These are phyloP conservation scores for Mortierella sp. DNA, from an alignment of 371 early-diverging fungal species.

Conservation along the genomic window DNA sequence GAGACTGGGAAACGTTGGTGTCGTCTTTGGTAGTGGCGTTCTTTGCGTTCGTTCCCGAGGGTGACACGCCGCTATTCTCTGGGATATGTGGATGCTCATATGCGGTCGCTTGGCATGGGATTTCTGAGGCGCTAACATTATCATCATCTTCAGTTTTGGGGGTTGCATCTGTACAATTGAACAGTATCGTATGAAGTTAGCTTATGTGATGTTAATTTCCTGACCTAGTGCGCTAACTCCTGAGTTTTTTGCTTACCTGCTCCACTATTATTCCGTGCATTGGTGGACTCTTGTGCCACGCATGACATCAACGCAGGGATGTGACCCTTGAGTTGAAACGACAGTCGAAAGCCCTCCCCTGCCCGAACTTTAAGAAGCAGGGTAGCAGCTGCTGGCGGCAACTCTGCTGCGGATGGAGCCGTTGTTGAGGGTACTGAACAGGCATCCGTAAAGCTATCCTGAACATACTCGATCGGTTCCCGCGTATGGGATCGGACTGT, in stretches of 20 bases:
- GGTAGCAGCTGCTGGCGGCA: background rate
- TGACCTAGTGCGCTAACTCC: background rate
- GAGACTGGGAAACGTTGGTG: background rate
- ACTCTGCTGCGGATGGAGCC: slow-evolving; percentile 1
- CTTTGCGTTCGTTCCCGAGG: slow-evolving; percentile 1
- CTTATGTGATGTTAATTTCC: too few relatives aligned
- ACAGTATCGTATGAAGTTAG: too few relatives aligned
- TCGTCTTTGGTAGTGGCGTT: background rate
- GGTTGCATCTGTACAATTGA: too few relatives aligned
- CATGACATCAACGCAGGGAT: slow-evolving; percentile 12
- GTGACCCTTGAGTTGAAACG: slow-evolving; percentile 39
- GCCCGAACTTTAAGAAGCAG: slow-evolving; percentile 39
- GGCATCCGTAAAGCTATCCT: slow-evolving; percentile 2
- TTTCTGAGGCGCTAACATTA: background rate
- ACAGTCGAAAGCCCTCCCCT: slow-evolving; percentile 30
- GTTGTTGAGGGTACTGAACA: slow-evolving; percentile 5
- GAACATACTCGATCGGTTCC: slow-evolving; percentile 42
- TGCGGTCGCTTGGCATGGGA: background rate
- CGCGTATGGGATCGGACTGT: slow-evolving; percentile 32
- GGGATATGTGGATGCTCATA: background rate
- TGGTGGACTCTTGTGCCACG: slow-evolving; percentile 1
- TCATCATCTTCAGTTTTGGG: background rate
- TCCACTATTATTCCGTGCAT: background rate
- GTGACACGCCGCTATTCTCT: background rate
- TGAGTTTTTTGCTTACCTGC: background rate